Conservation (phyloP, 768 basidiomycete species). For the Naganishia antarctica region DNA sequence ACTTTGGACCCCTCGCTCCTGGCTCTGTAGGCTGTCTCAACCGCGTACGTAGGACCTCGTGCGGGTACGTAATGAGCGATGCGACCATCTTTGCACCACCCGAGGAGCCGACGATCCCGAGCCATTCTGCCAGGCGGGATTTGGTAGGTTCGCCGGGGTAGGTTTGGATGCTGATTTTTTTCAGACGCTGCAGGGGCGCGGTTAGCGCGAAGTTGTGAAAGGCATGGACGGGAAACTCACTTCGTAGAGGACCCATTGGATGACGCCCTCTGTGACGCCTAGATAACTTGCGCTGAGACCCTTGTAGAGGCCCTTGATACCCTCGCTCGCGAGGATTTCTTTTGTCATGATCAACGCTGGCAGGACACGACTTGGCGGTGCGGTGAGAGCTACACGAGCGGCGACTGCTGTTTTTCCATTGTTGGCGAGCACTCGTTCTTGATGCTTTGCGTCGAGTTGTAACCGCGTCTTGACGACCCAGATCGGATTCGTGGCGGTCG, state of each 20-base stretch:
- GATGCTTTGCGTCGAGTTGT: conserved; percentile 58
- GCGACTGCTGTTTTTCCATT: conserved; percentile 30
- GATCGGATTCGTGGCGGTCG: conserved; percentile 91
- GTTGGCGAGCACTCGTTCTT: conserved; percentile 32
- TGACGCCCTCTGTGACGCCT: conserved; percentile 90
- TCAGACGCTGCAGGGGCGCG: conserved; percentile 56
- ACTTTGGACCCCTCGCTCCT: conserved; percentile 62
- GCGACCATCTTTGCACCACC: conserved; percentile 92
- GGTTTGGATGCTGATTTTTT: conserved; percentile 55
- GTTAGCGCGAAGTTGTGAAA: not conserved
- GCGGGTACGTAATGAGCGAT: conserved; percentile 92
- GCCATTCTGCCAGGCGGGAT: conserved; percentile 57
- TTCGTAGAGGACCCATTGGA: conserved; percentile 97
- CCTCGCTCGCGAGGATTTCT: conserved; percentile 73
- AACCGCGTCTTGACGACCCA: conserved; percentile 99
- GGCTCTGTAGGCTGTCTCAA: conserved; percentile 79
- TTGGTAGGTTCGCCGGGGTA: conserved; percentile 27
- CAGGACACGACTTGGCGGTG: conserved; percentile 24
- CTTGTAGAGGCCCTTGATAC: conserved; percentile 84
- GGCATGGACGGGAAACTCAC: conserved; percentile 30
- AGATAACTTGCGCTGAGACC: conserved; percentile 91
- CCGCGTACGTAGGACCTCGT: conserved; percentile 92
- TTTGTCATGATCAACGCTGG: conserved; percentile 53
- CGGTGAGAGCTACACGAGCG: conserved; percentile 13
- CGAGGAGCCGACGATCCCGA: conserved; percentile 79